Evolutionary conservation across 75 land plant species (phyloP).

Genomic region (Chamaecyparis obtusa): DNA sequence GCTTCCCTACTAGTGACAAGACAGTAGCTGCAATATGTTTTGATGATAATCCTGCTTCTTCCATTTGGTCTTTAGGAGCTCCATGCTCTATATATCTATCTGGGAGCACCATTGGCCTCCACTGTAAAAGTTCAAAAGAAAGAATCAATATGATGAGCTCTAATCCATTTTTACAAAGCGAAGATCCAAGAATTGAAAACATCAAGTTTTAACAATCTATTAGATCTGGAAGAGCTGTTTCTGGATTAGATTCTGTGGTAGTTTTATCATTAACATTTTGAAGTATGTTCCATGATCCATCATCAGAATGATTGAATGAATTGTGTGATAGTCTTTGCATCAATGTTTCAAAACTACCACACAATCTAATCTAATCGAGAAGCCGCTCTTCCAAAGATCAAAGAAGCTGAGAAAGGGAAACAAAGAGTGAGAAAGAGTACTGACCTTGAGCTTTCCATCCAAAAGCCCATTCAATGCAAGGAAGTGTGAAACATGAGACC

Average conservation of each 20-base stretch:
- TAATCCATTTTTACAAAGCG: no score
- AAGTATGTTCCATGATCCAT: no score
- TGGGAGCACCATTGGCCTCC: conserved; percentile 48
- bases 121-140: conserved; percentile 26
- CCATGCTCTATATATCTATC: conserved; percentile 58
- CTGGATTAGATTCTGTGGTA: no score
- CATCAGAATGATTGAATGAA: no score
- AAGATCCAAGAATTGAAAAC: not conserved
- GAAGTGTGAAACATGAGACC: conserved; percentile 54
- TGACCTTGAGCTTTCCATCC: conserved; percentile 41
- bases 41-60: conserved; percentile 34
- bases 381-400: not conserved
- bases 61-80: conserved; percentile 38
- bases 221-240: no score
- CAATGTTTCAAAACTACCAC: no score
- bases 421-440: not conserved
- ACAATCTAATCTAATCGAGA: no score
- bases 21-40: conserved; percentile 64
- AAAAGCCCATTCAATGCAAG: conserved; percentile 45
- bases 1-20: conserved; percentile 46
- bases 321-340: no score
- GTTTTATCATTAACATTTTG: no score
- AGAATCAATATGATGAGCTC: not conserved
- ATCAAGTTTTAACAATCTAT: no score
- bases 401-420: not conserved